Conservation (phyloP, 495 filamentous ascomycete genomes). For the Cercophora scortea region DNA sequence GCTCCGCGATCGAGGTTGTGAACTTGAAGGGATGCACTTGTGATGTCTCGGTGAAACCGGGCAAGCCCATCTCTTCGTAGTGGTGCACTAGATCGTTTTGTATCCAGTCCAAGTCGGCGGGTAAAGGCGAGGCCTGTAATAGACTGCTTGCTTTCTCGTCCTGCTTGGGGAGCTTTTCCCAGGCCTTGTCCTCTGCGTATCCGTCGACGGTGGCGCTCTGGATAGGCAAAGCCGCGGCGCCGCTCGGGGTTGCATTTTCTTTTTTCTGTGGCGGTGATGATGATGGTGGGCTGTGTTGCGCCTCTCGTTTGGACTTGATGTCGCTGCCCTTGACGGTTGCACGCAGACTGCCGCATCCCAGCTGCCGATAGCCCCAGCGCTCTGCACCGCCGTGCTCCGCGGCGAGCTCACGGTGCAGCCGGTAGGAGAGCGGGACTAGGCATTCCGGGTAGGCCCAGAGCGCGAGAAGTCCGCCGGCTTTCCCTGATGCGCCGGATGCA, state of each 20-base stretch:
- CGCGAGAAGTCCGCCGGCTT: slow-evolving; percentile 85
- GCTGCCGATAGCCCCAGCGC: slow-evolving; percentile 79
- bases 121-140: slow-evolving; percentile 55
- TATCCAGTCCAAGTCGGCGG: slow-evolving; percentile 84
- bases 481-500: slow-evolving; percentile 87
- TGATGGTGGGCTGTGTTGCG: too few species aligned
- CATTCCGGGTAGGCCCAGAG: slow-evolving; percentile 87
- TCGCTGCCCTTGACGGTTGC: slow-evolving; percentile 44
- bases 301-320: slow-evolving; percentile 9
- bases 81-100: slow-evolving; percentile 52
- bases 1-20: slow-evolving; percentile 74
- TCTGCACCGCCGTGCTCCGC: slow-evolving; percentile 72
- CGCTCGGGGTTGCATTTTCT: neutral
- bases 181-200: slow-evolving; percentile 20
- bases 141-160: slow-evolving; percentile 51
- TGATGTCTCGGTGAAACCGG: slow-evolving; percentile 59
- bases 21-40: slow-evolving; percentile 94
- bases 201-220: slow-evolving; percentile 12
- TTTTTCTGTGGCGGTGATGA: neutral
- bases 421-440: slow-evolving; percentile 82
- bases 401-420: slow-evolving; percentile 77
- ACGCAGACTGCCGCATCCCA: slow-evolving; percentile 67
- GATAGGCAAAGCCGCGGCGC: slow-evolving; percentile 13
- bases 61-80: slow-evolving; percentile 80
- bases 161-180: slow-evolving; percentile 66